phyloP scores from a whole-genome alignment of 768 basidiomycete genomes.

The Chiua virens region DNA sequence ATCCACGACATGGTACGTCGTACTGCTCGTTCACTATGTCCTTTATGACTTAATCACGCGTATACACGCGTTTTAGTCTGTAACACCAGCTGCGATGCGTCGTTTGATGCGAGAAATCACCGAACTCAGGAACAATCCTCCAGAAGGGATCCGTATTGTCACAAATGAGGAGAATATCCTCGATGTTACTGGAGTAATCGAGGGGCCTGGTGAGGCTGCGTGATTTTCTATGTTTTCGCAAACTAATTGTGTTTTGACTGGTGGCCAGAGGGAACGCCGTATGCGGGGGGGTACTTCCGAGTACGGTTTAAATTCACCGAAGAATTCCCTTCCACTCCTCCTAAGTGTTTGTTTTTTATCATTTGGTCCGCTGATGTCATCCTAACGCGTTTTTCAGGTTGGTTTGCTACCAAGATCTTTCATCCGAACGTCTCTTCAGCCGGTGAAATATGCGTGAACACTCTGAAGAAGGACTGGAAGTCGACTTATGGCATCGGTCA shows the following conservation, averaged over 20 bases:
- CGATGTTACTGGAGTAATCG: conserved; percentile 83
- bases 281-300: conserved; percentile 69
- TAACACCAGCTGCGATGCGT: conserved; percentile 64
- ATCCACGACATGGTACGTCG: conserved; percentile 25
- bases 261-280: conserved; percentile 60
- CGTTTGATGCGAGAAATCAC: conserved; percentile 85
- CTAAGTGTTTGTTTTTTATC: conserved; percentile 66
- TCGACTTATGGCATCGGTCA: conserved; percentile 87
- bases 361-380: not conserved
- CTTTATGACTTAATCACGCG: not conserved
- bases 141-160: conserved; percentile 89
- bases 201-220: conserved; percentile 75
- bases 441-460: conserved; percentile 97
- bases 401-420: conserved; percentile 93
- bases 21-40: not conserved
- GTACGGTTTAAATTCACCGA: conserved; percentile 87
- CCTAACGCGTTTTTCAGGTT: conserved; percentile 50
- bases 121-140: conserved; percentile 78
- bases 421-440: conserved; percentile 90
- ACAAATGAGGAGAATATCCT: conserved; percentile 87
- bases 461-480: conserved; percentile 97
- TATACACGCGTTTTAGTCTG: conserved; percentile 30
- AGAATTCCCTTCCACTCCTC: conserved; percentile 91
- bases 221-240: not conserved
- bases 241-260: conserved; percentile 5